These are phyloP conservation scores for Fusarium sp. DNA, from an alignment of 2,329 filamentous ascomycete genomes.

Conservation along the genomic window DNA sequence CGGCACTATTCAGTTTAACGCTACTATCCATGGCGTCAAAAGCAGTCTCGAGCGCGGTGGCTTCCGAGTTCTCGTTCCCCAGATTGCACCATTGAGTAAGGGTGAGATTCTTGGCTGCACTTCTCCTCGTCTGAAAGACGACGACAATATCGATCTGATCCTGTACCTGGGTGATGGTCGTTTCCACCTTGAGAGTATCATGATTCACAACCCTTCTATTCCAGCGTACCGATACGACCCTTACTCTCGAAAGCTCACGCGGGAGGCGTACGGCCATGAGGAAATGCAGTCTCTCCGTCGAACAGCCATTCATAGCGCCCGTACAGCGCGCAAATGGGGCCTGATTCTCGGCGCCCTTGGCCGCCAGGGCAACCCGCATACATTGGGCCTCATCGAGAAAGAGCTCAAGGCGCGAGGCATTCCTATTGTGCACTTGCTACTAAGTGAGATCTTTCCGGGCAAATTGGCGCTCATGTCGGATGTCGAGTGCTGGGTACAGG, in stretches of 20 bases:
- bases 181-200: conserved; percentile 97
- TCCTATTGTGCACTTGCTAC: conserved; percentile 83
- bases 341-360: conserved; percentile 93
- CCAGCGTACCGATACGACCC: conserved; percentile 97
- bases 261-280: conserved; percentile 90
- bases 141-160: conserved; percentile 76
- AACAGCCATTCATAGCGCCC: conserved; percentile 79
- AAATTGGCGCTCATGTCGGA: conserved; percentile 94
- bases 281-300: conserved; percentile 87
- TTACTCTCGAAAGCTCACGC: conserved; percentile 90
- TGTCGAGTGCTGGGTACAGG: conserved; percentile 98
- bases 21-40: conserved; percentile 88
- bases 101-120: conserved; percentile 99
- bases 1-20: conserved; percentile 98
- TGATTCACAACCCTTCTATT: conserved; percentile 95
- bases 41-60: conserved; percentile 83
- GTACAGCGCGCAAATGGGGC: conserved; percentile 87
- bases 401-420: conserved; percentile 77
- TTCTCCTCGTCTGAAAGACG: conserved; percentile 74
- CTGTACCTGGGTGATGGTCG: conserved; percentile 92
- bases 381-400: conserved; percentile 85
- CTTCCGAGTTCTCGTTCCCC: conserved; percentile 86
- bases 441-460: conserved; percentile 96
- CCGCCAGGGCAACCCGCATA: conserved; percentile 94
- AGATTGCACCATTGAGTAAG: conserved; percentile 91